Conservation (phyloP, 306 rosid species). For the Carpinus viminea region DNA sequence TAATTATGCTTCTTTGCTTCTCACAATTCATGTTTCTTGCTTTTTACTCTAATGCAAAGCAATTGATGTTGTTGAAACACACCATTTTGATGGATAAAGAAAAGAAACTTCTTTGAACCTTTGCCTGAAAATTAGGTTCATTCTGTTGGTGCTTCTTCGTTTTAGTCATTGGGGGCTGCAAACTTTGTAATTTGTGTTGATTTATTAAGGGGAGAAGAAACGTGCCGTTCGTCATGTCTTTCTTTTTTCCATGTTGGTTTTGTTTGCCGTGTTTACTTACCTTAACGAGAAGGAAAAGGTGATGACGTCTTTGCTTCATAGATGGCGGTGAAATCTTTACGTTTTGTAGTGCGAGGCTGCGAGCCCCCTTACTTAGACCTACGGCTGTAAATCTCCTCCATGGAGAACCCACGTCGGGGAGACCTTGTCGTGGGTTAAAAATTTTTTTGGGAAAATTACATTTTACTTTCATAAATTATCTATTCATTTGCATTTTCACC, state of each 20-base stretch:
- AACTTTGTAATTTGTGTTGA: neutral
- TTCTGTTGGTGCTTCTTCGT: neutral
- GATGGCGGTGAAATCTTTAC: too few relatives aligned
- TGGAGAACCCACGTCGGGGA: too few relatives aligned
- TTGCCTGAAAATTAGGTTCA: conserved; percentile 1
- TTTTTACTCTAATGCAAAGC: conserved; percentile 64
- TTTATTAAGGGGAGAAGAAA: neutral
- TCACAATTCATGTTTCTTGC: conserved; percentile 72
- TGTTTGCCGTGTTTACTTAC: neutral
- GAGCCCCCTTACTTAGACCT: too few relatives aligned
- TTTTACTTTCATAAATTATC: too few relatives aligned
- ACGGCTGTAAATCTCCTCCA: too few relatives aligned
- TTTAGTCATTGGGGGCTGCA: neutral
- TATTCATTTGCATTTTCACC: too few relatives aligned
- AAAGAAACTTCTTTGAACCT: conserved; percentile 57
- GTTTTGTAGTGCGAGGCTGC: too few relatives aligned
- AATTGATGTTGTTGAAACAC: conserved; percentile 59
- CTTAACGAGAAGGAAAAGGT: too few relatives aligned
- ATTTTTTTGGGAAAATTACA: too few relatives aligned
- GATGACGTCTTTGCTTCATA: too few relatives aligned
- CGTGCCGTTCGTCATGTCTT: neutral
- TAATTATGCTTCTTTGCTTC: conserved; percentile 82
- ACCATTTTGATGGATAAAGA: conserved; percentile 41
- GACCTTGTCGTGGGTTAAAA: too few relatives aligned
- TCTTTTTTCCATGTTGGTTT: neutral